A percentile compares a stretch with the other conserved stretches of the same genome.
phyloP scores from a whole-genome alignment of 768 basidiomycete genomes.

The Boletus reticulatus region DNA sequence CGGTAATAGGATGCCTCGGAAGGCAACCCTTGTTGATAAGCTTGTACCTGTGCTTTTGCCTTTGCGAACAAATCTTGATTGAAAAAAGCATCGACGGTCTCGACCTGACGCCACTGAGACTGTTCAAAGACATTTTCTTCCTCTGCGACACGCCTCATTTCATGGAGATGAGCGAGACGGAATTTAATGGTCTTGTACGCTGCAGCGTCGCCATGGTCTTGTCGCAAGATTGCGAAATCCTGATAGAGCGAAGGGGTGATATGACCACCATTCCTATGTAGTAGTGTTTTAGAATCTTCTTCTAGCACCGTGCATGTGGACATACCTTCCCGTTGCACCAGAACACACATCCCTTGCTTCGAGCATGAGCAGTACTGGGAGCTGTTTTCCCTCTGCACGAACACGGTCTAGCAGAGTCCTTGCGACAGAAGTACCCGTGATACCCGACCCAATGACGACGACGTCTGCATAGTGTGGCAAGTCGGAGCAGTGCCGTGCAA shows the following conservation, averaged over 20 bases:
- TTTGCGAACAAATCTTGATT: slow-evolving; percentile 39
- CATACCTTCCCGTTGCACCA: slow-evolving; percentile 71
- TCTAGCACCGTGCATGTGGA: neutral
- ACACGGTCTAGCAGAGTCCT: slow-evolving; percentile 47
- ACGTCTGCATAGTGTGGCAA: slow-evolving; percentile 52
- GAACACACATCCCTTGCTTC: slow-evolving; percentile 80
- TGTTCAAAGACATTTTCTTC: slow-evolving; percentile 50
- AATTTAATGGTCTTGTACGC: slow-evolving; percentile 60
- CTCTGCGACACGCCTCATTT: slow-evolving; percentile 47
- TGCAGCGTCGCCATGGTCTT: slow-evolving; percentile 40
- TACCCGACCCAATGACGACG: slow-evolving; percentile 75
- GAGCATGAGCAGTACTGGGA: slow-evolving; percentile 60
- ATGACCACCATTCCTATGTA: slow-evolving; percentile 65
- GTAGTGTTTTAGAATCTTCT: neutral
- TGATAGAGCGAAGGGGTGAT: slow-evolving; percentile 58
- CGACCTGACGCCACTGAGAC: slow-evolving; percentile 57
- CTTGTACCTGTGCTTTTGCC: slow-evolving; percentile 41
- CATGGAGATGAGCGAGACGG: slow-evolving; percentile 54
- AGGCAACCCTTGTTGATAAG: slow-evolving; percentile 50
- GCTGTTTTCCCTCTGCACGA: slow-evolving; percentile 19
- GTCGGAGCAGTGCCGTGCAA: slow-evolving; percentile 37
- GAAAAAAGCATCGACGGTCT: slow-evolving; percentile 57
- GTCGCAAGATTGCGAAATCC: slow-evolving; percentile 51
- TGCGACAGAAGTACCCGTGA: slow-evolving; percentile 64
- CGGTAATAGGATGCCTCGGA: slow-evolving; percentile 39